Evolutionary conservation across 2,329 filamentous ascomycete genomes (phyloP), one percentile per base, ranked within the genome.

Genomic region (Neoscytalidium dimidiatum): DNA sequence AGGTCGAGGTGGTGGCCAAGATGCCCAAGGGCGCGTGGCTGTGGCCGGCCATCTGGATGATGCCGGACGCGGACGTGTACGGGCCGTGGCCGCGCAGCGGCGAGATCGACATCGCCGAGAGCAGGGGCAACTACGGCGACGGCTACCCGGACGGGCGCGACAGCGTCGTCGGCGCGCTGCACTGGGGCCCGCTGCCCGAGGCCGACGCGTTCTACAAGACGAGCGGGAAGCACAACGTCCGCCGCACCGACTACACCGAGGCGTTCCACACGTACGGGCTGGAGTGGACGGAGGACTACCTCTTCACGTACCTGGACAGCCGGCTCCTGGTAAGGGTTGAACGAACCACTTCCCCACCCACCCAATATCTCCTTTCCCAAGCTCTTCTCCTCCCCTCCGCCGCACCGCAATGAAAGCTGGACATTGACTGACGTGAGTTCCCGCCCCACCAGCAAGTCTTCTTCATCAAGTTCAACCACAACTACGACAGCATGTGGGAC

Each of bases 91-190:
- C 84, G 8, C 73, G 74, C 31, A 81, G 79, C 65, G 84, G 84
- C 28, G 84, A 86, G 69, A 86, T 86, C 62, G 84, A 86, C 71
- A 82, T 86, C 48, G 77, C 79, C 66, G 83, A 85, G 72, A 74
- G 75, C 41, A 75, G 82, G 29, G 84, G 84, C 56, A 85, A 86
- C 67, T 71, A 73, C 31, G 71, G 72, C 28, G 70, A 69, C 38
- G 80, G 81, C 68, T 64, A 71, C 38, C 70, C 76, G 19, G 75
- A 74, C 46, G 81, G 82, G 13, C 75, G 79, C 28, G 77, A 85
- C 67, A 73, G 77, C 14, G 74, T 79, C 64, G 78, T 76, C 62
- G 77, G 78, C 56, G 78, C 82, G 3, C 69, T 84, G 26, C 83
- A 84, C 70, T 85, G 83, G 83, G 83, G 81, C 70, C 74, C 72